These are phyloP conservation scores for Obelidium mucronatum DNA, from an alignment of 192 early-diverging fungal species.

Conservation along the genomic window DNA sequence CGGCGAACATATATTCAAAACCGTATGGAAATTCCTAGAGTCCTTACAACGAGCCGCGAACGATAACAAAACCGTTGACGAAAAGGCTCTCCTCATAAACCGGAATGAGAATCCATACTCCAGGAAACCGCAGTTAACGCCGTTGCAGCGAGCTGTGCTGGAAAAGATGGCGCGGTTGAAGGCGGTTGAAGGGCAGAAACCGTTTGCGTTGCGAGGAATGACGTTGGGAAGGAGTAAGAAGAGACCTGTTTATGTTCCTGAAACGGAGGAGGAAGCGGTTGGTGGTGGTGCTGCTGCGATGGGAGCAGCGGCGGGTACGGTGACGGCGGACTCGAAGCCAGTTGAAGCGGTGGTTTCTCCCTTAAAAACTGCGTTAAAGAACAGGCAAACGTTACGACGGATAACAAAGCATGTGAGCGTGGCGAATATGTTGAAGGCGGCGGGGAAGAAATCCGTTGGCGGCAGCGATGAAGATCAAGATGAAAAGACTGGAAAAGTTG, in stretches of 20 bases:
- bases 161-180: constrained; percentile 37
- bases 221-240: constrained; percentile 34
- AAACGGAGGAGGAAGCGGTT: neutral
- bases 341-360: neutral
- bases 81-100: neutral
- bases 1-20: constrained; percentile 53
- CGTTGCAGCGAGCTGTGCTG: constrained; percentile 22
- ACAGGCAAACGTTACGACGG: neutral
- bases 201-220: constrained; percentile 35
- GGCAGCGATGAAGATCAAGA: no score
- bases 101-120: neutral
- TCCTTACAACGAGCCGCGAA: constrained; percentile 22
- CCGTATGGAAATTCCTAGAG: constrained; percentile 39
- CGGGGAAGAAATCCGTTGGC: no score
- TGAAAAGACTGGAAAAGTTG: neutral
- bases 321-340: neutral
- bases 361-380: neutral
- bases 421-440: neutral
- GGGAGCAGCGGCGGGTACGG: no score
- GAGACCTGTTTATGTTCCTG: neutral
- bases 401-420: neutral
- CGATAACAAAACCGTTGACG: constrained; percentile 30
- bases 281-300: neutral
- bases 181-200: constrained; percentile 36
- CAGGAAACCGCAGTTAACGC: constrained; percentile 10